Conservation (phyloP, 2,329 filamentous ascomycete genomes). For the Emmonsiellopsis sp. region DNA sequence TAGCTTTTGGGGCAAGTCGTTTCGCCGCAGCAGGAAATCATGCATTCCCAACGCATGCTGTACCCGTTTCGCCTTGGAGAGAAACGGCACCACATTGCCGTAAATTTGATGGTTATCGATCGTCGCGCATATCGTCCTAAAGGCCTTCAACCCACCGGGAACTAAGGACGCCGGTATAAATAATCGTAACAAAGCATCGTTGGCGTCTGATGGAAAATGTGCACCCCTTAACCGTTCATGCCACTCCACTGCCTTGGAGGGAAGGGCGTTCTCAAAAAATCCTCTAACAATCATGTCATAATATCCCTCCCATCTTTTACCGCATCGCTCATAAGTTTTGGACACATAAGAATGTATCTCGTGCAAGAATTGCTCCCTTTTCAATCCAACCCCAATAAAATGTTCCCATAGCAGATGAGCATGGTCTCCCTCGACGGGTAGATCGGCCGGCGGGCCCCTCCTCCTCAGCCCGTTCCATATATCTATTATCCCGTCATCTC, state of each 20-base stretch:
- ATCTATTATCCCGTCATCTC: conserved; percentile 30
- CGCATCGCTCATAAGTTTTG: conserved; percentile 30
- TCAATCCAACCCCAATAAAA: conserved; percentile 29
- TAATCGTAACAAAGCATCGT: conserved; percentile 21
- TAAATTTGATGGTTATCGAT: conserved; percentile 35
- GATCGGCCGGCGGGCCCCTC: conserved; percentile 20
- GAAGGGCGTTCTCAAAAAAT: conserved; percentile 9
- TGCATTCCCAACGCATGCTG: conserved; percentile 40
- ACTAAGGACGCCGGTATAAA: conserved; percentile 20
- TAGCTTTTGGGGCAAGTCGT: conserved; percentile 34
- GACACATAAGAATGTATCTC: conserved; percentile 30
- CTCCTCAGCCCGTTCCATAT: conserved; percentile 33
- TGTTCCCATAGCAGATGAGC: conserved; percentile 36
- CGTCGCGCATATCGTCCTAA: conserved; percentile 35
- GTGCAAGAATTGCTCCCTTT: conserved; percentile 23
- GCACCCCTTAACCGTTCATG: conserved; percentile 29
- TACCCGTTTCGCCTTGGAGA: conserved; percentile 30
- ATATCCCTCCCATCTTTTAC: conserved; percentile 28
- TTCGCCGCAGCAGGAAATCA: conserved; percentile 29
- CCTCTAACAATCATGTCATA: conserved; percentile 30
- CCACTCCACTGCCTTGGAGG: conserved; percentile 27
- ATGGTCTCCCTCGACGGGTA: conserved; percentile 27
- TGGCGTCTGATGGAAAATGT: conserved; percentile 19
- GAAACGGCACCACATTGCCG: conserved; percentile 29
- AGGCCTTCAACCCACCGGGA: conserved; percentile 21